Evolutionary conservation across 495 filamentous ascomycete species (phyloP), one percentile per base, ranked within the genome.

Genomic region (Penicillium subrubescens): DNA sequence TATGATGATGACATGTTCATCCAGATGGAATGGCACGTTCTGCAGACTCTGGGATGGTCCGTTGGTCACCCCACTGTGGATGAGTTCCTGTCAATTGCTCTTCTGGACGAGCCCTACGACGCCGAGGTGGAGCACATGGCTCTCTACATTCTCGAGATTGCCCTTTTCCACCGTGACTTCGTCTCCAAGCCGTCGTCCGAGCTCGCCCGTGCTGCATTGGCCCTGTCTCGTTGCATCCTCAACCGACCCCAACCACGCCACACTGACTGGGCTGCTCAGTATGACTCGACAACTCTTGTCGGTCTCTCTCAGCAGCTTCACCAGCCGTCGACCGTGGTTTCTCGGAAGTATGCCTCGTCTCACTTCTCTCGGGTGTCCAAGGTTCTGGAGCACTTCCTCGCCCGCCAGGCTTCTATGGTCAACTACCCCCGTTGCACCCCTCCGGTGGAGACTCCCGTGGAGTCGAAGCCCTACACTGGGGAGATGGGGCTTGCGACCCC

Each of bases 1-100:
- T 99, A 99, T 75, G 95, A 99, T 74, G 94, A 97, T 15, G 95
- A 97, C 73, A 98, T 99, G 95, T 99, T 99, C 79, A 94, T 92
- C 17, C 95, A 99, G 78, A 98, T 99, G 96, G 95, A 99, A 77
- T 97, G 96, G 94, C 95, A 99, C 76, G 95, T 99, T 11, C 84
- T 99, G 68, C 93, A 96, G 78, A 98, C 95, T n/a, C 84, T 99
- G 63, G 90, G 92, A 64, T 99, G 96, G 96, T 87, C 89, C 67
- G 89, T 99, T 67, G 95, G 95, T 44, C 94, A 97, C 81, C 93
- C 95, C 1, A 97, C 95, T 34, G 91, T 97, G 59, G 94, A 98
- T 74, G 89, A 86, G 72, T 99, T 97, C 79, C 83, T 97, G 44
- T 89, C 96, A 67, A 74, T 97, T 62, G 81, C 83, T 27, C 86